Evolutionary conservation across 2,329 filamentous ascomycete genomes (phyloP).

Genomic region (Aaosphaeria pasadenensis): DNA sequence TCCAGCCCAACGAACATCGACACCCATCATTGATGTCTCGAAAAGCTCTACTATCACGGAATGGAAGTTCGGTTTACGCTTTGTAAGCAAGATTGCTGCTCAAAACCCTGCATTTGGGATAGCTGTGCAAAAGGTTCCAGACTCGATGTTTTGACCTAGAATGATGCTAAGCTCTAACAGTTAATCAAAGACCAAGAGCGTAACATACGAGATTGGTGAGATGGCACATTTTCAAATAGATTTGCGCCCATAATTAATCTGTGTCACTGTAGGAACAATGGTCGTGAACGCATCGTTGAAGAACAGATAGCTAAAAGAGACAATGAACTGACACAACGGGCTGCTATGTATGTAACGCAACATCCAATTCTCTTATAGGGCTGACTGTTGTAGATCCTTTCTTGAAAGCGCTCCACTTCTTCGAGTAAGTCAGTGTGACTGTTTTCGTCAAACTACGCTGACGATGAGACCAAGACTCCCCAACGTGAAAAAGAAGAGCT

Average conservation of each 20-base stretch:
- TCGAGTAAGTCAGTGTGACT: too few relatives aligned
- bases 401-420: too few relatives aligned
- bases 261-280: conserved; percentile 39
- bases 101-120: conserved; percentile 43
- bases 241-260: too few relatives aligned
- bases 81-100: conserved; percentile 45
- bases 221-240: neutral
- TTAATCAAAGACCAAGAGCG: conserved; percentile 62
- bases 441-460: neutral
- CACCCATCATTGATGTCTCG: conserved; percentile 41
- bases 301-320: conserved; percentile 52
- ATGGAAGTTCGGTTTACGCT: conserved; percentile 47
- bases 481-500: conserved; percentile 56
- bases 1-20: conserved; percentile 14
- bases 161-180: conserved; percentile 20
- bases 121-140: conserved; percentile 38
- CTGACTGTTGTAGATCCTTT: too few relatives aligned
- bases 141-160: too few relatives aligned
- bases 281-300: conserved; percentile 49
- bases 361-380: neutral
- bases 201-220: conserved; percentile 59
- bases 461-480: conserved; percentile 33
- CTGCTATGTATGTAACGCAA: conserved; percentile 48
- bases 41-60: conserved; percentile 39
- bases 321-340: conserved; percentile 53